Base-by-base conservation (phyloP, 768 basidiomycete genomes). In the Boletus speciosus region DNA sequence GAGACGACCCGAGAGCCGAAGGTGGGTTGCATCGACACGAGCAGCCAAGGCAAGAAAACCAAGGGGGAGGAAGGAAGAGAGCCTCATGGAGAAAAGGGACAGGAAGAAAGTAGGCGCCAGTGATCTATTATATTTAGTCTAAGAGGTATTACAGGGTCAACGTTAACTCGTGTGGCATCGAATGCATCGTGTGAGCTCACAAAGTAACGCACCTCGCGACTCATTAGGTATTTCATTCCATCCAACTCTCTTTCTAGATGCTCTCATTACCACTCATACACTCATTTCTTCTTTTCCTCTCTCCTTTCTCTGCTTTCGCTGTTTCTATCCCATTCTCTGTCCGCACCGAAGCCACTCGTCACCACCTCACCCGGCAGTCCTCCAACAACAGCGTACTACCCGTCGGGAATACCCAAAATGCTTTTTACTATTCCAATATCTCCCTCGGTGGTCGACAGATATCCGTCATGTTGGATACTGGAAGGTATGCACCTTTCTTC, bases 381-480 rank as follows among this genome's bases (percentile, higher is more conserved):
- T 58, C 63, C 19, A 23, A 45, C 37, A 54, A 23, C 27, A 34
- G 49, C 35, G 67, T 72, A 34, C 59, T 84, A 5, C 73, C 81
- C 15, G 71, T 90, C 27, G 71, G 72, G 25, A 86, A 90, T 70
- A 83, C 79, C 0, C 82, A 81, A 59, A 90, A 91, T 72, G 76
- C 83, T 0, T 82, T 88, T 62, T 91, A 91, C 64, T 81, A 85
- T 47, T 74, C 79, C 38, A 89, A 88, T 62, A 77, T 91, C 57
- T 86, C 85, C 15, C 70, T 91, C 40, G 85, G 81, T 15, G 85
- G 85, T 16, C 70, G 70, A 21, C 62, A 71, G 5, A 71, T 86
- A 57, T 75, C 78, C 23, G 85, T 90, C 48, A 73, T 88, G 61
- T 69, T 91, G 49, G 89, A 91, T 65, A 90, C 88, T 7, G 89